Evolutionary conservation across 345 rosid species (phyloP).

Genomic region (Dovyalis caffra): DNA sequence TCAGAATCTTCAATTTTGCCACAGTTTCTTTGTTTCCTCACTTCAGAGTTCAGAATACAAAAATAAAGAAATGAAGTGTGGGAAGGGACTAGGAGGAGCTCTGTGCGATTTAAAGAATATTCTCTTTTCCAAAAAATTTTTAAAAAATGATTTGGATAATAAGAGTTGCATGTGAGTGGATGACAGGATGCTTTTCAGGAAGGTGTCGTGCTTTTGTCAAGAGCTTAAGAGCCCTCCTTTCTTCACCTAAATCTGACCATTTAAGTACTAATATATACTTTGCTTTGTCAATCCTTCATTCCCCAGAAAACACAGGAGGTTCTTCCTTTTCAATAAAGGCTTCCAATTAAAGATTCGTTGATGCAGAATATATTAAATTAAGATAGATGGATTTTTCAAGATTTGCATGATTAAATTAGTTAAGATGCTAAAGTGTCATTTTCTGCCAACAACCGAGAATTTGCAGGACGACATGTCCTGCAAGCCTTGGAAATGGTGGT

Average conservation of each 20-base stretch:
- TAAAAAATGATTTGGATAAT: not conserved
- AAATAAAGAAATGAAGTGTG: not conserved
- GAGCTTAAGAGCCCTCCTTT: not conserved
- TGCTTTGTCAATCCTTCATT: not conserved
- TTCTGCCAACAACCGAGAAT: not conserved
- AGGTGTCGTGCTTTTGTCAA: not conserved
- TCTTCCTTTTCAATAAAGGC: not conserved
- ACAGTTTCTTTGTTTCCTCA: not conserved
- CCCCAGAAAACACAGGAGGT: not conserved
- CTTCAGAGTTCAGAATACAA: not conserved
- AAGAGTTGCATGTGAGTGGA: conserved; percentile 14
- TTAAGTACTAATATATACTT: not conserved
- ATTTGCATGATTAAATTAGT: not conserved
- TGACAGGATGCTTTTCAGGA: not conserved
- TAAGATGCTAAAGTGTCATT: not conserved
- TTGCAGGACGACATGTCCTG: not conserved
- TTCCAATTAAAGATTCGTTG: conserved; percentile 6
- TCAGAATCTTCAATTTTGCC: not conserved
- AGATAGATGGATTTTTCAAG: not conserved
- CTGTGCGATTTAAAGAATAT: not conserved
- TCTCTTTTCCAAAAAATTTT: not conserved
- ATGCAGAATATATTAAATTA: not conserved
- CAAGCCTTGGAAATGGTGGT: not conserved
- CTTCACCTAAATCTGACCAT: not conserved
- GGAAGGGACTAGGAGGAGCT: not conserved